phyloP scores from a whole-genome alignment of 2,329 filamentous ascomycete species.

The Ascosphaera apis region DNA sequence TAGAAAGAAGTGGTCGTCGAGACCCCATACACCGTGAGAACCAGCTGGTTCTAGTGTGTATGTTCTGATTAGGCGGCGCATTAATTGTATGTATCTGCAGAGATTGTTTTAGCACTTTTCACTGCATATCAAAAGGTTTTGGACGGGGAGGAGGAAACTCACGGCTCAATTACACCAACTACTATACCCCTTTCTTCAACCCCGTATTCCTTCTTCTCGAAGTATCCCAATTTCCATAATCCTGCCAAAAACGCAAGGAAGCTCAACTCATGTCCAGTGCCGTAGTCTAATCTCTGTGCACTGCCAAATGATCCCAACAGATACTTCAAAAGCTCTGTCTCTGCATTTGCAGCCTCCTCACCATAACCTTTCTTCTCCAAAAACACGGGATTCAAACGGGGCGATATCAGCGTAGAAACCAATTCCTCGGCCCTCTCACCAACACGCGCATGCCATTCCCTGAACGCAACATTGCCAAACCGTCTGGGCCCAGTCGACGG shows the following conservation, averaged over 20 bases:
- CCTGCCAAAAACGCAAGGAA: slow-evolving; percentile 79
- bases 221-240: slow-evolving; percentile 75
- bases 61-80: slow-evolving; percentile 62
- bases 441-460: slow-evolving; percentile 55
- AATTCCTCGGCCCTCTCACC: slow-evolving; percentile 35
- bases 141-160: slow-evolving; percentile 24
- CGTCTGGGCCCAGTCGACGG: slow-evolving; percentile 67
- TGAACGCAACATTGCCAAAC: slow-evolving; percentile 82
- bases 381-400: slow-evolving; percentile 29
- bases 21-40: slow-evolving; percentile 90
- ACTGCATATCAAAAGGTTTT: not conserved
- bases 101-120: not conserved
- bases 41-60: slow-evolving; percentile 91
- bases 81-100: slow-evolving; percentile 57
- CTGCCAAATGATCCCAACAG: slow-evolving; percentile 74
- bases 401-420: slow-evolving; percentile 31
- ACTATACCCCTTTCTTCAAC: slow-evolving; percentile 58
- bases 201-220: slow-evolving; percentile 31
- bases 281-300: slow-evolving; percentile 73
- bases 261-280: slow-evolving; percentile 85
- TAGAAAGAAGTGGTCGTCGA: slow-evolving; percentile 91
- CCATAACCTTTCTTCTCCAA: slow-evolving; percentile 13
- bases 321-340: slow-evolving; percentile 53
- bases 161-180: slow-evolving; percentile 62
- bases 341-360: slow-evolving; percentile 22